These are phyloP conservation scores for Colletotrichum melonis DNA, from an alignment of 2,329 filamentous ascomycete genomes.

Conservation along the genomic window DNA sequence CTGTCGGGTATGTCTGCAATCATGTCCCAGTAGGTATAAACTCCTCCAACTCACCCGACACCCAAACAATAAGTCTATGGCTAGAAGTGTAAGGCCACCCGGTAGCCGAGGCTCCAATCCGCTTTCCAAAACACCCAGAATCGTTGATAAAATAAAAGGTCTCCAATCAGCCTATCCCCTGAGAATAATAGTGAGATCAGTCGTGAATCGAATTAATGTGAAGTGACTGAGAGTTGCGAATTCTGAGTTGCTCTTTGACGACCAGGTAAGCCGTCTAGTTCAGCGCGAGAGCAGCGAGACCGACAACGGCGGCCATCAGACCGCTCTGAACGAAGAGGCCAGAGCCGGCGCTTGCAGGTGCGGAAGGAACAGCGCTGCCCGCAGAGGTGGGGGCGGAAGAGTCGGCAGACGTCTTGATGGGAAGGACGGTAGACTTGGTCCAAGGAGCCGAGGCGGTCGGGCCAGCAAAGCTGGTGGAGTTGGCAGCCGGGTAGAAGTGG, in stretches of 20 bases:
- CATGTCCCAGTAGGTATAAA: constrained; percentile 31
- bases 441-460: constrained; percentile 39
- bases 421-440: constrained; percentile 40
- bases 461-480: constrained; percentile 45
- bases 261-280: constrained; percentile 25
- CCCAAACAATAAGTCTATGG: constrained; percentile 24
- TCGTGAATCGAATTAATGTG: constrained; percentile 34
- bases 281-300: constrained; percentile 53
- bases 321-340: constrained; percentile 52
- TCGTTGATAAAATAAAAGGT: constrained; percentile 25
- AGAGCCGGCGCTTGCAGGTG: constrained; percentile 45
- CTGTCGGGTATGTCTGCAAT: constrained; percentile 27
- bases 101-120: constrained; percentile 30
- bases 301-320: constrained; percentile 51
- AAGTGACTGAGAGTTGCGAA: constrained; percentile 7
- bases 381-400: constrained; percentile 30
- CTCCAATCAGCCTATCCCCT: constrained; percentile 42
- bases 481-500: constrained; percentile 45
- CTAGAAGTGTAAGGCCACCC: constrained; percentile 35
- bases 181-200: constrained; percentile 39
- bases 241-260: not conserved
- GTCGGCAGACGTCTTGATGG: constrained; percentile 33
- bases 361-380: constrained; percentile 40
- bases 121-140: constrained; percentile 11
- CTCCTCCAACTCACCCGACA: constrained; percentile 17